Evolutionary conservation across 768 basidiomycete species (phyloP), one percentile per base, ranked within the genome.

Genomic region (Lactarius sanguifluus): DNA sequence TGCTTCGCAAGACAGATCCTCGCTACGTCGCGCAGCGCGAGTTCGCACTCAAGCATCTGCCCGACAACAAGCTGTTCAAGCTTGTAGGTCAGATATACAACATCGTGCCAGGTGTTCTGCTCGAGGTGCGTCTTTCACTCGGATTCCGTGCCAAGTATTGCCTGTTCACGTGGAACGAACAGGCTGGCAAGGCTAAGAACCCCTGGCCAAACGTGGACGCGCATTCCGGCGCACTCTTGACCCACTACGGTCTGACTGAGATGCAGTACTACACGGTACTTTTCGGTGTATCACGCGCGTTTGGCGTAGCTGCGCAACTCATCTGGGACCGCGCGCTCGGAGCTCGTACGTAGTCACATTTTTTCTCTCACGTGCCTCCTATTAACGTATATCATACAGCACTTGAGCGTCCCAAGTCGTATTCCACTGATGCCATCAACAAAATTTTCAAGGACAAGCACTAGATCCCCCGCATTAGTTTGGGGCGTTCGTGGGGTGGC

Each of bases 201-300:
- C 92, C 92, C 2, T 94, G 91, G 91, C 96, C 96, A 55, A 98
- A 98, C 77, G 96, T 98, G 64, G 96, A 98, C 76, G 94, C 96
- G 59, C 95, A 96, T 81, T 98, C 96, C 18, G 94, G 93, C 78
- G 92, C 86, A 61, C 85, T 96, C 56, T 80, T 96, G 25, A 89
- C 90, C 34, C 81, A 95, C 79, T 95, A 94, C 73, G 93, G 93
- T 58, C 80, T 96, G 63, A 85, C 83, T 69, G 87, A 96, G 78
- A 94, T 96, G 90, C 86, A 93, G 75, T 98, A 91, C 84, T 98
- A 98, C 81, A 98, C 96, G 71, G 96, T 98, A 64, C 83, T 97
- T 67, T 97, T 97, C 77, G 95, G 94, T 81, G 92, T 97, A 9
- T 96, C 93, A n/a, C 90, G 94, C 75, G 94, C 92, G 20, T 92